Conservation (phyloP, 2,329 filamentous ascomycete genomes). For the Macrophomina phaseolina region DNA sequence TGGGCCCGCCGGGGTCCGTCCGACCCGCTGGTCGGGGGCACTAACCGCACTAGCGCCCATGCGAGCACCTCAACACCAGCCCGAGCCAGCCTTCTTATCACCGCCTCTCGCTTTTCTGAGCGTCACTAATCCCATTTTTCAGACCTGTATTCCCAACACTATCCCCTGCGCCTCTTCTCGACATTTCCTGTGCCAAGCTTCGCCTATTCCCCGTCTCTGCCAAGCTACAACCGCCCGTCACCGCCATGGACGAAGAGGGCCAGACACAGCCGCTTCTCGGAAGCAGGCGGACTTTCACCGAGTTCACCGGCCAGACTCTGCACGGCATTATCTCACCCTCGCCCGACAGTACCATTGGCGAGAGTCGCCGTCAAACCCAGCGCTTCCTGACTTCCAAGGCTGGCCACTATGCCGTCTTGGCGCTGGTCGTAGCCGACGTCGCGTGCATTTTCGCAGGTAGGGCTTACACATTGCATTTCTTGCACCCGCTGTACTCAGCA, state of each 20-base stretch:
- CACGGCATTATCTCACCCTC: not conserved
- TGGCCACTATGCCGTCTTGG: slow-evolving; percentile 57
- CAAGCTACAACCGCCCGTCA: not conserved
- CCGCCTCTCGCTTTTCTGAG: not conserved
- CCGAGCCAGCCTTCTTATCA: not conserved
- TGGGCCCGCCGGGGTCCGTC: slow-evolving; percentile 17
- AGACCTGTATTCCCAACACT: not conserved
- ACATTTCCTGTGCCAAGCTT: not conserved
- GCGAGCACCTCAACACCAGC: slow-evolving; percentile 23
- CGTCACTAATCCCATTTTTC: not conserved
- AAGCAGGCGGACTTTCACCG: slow-evolving; percentile 5
- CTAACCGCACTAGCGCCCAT: slow-evolving; percentile 5
- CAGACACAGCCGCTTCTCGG: slow-evolving; percentile 23
- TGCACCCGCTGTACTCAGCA: not conserved
- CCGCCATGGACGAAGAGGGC: slow-evolving; percentile 23
- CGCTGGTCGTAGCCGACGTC: slow-evolving; percentile 57
- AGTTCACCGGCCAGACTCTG: slow-evolving; percentile 2
- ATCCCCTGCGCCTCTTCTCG: not conserved
- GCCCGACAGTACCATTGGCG: slow-evolving; percentile 9
- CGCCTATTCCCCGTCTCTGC: not conserved
- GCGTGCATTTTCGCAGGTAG: slow-evolving; percentile 55
- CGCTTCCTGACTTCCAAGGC: slow-evolving; percentile 52
- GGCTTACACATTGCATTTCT: not conserved
- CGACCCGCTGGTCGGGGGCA: slow-evolving; percentile 16
- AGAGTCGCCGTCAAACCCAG: slow-evolving; percentile 34